Base-by-base conservation (phyloP, 768 basidiomycete species). In the Macrocybe gigantea region DNA sequence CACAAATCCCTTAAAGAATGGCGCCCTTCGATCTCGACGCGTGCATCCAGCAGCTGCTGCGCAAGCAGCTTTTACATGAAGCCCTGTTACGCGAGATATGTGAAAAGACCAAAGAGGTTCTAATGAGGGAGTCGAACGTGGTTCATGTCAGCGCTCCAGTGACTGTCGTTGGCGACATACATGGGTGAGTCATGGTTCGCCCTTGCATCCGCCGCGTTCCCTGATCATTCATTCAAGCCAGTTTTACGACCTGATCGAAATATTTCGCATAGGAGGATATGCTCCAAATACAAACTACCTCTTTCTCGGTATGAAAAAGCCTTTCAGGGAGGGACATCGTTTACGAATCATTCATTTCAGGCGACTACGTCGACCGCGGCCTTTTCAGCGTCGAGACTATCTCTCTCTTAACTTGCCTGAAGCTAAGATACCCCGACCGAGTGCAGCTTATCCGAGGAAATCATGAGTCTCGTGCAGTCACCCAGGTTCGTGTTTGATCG, bases 231-330 rank as follows among this genome's bases (percentile, higher is more conserved):
- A 56, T 60, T 67, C 66, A 81, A 96, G 95, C 50, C 95, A 99
- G 79, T 99, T 99, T 69, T 95, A 98, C 72, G 95, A 99, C 74
- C 79, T 99, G 58, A 89, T 98, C 65, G 95, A 99, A 68, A 97
- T 97, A 63, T 99, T 99, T 61, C 83, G 94, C 43, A 98, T 99
- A 81, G 95, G 96, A 49, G 95, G 95, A 35, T 91, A 90, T 60
- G 91, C 92, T 2, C 95, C 95, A 1, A 76, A 95, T 60, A 99
- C 95, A 35, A 99, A 99, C 66, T 99, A 99, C 67, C 81, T 99
- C 50, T 99, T 99, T 63, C 82, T 99, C 37, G 94, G 94, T 93
- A 57, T 57, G 22, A 22, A 22, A 22, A 4, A 22, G 22, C 22
- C 86, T 74, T 36, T 42, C 44, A 44, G 38, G 44, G 45, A n/a